Percentiles rank a stretch among this genome's conserved stretches.
Conservation (phyloP, 306 rosid species). For the Glycine soja region DNA sequence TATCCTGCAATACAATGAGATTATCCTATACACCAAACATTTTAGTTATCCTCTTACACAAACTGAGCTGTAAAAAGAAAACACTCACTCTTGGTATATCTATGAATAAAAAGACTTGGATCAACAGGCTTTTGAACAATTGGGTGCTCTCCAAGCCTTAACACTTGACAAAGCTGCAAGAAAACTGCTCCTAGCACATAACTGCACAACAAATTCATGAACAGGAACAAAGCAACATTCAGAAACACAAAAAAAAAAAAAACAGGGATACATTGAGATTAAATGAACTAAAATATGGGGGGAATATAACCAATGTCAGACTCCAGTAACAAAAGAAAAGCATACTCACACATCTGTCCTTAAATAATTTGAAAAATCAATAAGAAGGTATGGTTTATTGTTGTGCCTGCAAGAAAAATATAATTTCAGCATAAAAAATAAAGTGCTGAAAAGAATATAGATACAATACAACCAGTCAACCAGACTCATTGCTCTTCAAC, state of each 20-base stretch:
- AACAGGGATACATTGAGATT: not conserved
- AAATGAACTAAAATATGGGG: slow-evolving; percentile 8
- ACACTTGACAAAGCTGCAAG: slow-evolving; percentile 80
- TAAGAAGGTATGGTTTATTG: slow-evolving; percentile 81
- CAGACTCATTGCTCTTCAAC: slow-evolving; percentile 19
- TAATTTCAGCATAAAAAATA: slow-evolving; percentile 33
- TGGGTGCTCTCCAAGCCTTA: slow-evolving; percentile 73
- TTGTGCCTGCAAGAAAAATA: slow-evolving; percentile 57
- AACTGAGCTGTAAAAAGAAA: slow-evolving; percentile 3
- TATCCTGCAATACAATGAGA: slow-evolving; percentile 14
- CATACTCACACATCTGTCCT: slow-evolving; percentile 74
- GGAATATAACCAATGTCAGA: slow-evolving; percentile 21
- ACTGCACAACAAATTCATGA: slow-evolving; percentile 54
- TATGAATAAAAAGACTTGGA: slow-evolving; percentile 78
- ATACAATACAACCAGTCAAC: not conserved
- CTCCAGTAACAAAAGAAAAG: slow-evolving; percentile 25
- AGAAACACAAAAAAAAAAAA: slow-evolving; percentile 38
- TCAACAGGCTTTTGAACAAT: slow-evolving; percentile 77
- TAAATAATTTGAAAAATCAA: slow-evolving; percentile 77
- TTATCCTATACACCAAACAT: slow-evolving; percentile 29
- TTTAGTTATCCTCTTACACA: slow-evolving; percentile 18
- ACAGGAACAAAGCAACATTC: slow-evolving; percentile 41
- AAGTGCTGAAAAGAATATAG: slow-evolving; percentile 19
- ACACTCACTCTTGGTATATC: slow-evolving; percentile 72
- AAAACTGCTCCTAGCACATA: slow-evolving; percentile 80